These are phyloP conservation scores for Wilcoxina mikolae DNA, from an alignment of 495 filamentous ascomycete genomes.

Conservation along the genomic window DNA sequence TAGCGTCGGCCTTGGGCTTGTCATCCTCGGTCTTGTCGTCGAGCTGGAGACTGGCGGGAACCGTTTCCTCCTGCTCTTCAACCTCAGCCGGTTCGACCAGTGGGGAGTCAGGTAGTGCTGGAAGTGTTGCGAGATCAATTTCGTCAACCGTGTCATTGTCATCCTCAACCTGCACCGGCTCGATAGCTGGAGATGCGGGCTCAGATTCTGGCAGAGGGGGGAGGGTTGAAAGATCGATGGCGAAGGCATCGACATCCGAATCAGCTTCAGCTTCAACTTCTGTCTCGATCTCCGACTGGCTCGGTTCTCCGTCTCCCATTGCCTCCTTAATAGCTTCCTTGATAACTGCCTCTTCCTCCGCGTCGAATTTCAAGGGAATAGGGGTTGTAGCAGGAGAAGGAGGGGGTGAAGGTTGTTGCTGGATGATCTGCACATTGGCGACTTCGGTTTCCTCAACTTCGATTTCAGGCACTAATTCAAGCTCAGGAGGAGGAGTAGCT, in stretches of 20 bases:
- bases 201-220: slow-evolving; percentile 1
- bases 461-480: too few species aligned
- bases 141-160: background rate
- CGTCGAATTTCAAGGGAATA: background rate
- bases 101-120: too few species aligned
- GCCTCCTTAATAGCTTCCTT: background rate
- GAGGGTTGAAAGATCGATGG: background rate
- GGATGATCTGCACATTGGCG: too few species aligned
- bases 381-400: background rate
- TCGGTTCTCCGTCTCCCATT: background rate
- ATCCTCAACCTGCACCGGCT: background rate
- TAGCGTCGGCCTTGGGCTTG: background rate
- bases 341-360: background rate
- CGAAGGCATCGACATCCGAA: too few species aligned
- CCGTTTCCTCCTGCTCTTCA: background rate
- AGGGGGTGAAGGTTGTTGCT: background rate
- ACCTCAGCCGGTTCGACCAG: background rate
- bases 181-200: slow-evolving; percentile 1
- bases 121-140: too few species aligned
- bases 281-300: background rate
- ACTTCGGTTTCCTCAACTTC: slow-evolving; percentile 5
- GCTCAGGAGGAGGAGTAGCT: too few species aligned
- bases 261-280: background rate
- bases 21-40: background rate
- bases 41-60: background rate